Percentiles rank a stretch among this genome's conserved stretches.
Conservation (phyloP, 805 yeast species). For the Candida orba region DNA sequence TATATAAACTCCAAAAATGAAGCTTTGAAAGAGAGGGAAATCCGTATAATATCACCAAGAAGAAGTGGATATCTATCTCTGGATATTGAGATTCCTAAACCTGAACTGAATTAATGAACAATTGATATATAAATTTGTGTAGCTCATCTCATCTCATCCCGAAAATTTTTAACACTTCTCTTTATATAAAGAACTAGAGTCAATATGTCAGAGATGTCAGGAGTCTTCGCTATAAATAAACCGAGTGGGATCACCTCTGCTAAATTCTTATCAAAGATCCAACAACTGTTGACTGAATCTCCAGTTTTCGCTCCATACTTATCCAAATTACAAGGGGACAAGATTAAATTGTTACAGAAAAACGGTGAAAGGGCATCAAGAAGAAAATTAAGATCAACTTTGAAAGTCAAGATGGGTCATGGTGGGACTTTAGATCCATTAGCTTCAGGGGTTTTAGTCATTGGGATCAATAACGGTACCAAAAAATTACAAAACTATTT, state of each 20-base stretch:
- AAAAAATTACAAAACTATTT: slow-evolving; percentile 68
- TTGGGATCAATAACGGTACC: slow-evolving; percentile 92
- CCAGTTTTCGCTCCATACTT: slow-evolving; percentile 49
- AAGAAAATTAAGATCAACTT: slow-evolving; percentile 40
- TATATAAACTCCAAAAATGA: slow-evolving; percentile 31
- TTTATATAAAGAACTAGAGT: neutral
- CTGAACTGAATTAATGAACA: slow-evolving; percentile 13
- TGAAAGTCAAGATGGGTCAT: slow-evolving; percentile 86
- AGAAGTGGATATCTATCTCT: slow-evolving; percentile 46
- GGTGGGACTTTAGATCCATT: slow-evolving; percentile 96
- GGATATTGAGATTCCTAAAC: slow-evolving; percentile 47
- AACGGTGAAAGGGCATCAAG: slow-evolving; percentile 39
- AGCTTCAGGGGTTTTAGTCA: slow-evolving; percentile 89
- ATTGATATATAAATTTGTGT: neutral
- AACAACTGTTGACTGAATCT: slow-evolving; percentile 54
- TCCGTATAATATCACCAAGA: slow-evolving; percentile 43
- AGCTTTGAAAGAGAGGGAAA: slow-evolving; percentile 18
- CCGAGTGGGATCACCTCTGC: slow-evolving; percentile 84
- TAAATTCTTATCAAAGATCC: slow-evolving; percentile 60
- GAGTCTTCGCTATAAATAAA: slow-evolving; percentile 86
- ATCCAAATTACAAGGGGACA: slow-evolving; percentile 39
- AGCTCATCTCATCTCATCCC: neutral
- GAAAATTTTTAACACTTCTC: neutral
- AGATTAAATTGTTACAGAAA: slow-evolving; percentile 32
- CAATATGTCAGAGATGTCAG: slow-evolving; percentile 54